Evolutionary conservation across 164 flowering plant genomes (phyloP).

Genomic region (Aristolochia fimbriata): DNA sequence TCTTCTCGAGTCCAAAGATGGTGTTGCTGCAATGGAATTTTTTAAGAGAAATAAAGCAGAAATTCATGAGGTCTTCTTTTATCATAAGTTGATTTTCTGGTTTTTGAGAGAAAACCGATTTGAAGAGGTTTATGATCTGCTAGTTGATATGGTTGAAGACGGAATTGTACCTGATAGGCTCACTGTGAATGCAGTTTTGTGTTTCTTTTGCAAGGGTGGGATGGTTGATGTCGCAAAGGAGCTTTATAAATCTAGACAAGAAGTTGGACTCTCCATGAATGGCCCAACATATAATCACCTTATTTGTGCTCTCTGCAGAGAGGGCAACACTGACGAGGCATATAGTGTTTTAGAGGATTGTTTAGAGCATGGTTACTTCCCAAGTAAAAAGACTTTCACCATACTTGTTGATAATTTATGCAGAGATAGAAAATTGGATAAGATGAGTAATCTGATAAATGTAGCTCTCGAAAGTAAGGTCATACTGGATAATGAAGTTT

Average conservation of each 20-base stretch:
- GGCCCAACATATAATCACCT: constrained; percentile 52
- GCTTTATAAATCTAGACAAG: constrained; percentile 41
- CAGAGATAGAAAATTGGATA: constrained; percentile 50
- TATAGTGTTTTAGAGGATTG: constrained; percentile 40
- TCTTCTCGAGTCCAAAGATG: constrained; percentile 39
- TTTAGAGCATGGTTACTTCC: constrained; percentile 47
- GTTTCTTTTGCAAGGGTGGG: constrained; percentile 84
- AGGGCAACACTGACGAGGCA: constrained; percentile 56
- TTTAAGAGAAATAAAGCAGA: constrained; percentile 33
- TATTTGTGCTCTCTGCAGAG: constrained; percentile 49
- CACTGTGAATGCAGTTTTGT: constrained; percentile 64
- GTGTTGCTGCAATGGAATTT: constrained; percentile 51
- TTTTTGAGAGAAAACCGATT: constrained; percentile 55
- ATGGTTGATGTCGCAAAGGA: constrained; percentile 65
- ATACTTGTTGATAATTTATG: constrained; percentile 54
- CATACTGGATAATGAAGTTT: constrained; percentile 24
- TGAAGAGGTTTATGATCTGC: constrained; percentile 49
- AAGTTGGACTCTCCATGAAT: constrained; percentile 46
- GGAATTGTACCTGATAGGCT: constrained; percentile 46
- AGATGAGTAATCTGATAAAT: constrained; percentile 47
- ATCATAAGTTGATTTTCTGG: constrained; percentile 43
- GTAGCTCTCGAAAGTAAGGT: constrained; percentile 30
- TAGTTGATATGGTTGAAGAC: constrained; percentile 60
- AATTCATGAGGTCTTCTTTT: constrained; percentile 48
- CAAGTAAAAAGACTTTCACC: constrained; percentile 37